Conservation (phyloP, 441 rosid genomes). For the Erodium texanum region DNA sequence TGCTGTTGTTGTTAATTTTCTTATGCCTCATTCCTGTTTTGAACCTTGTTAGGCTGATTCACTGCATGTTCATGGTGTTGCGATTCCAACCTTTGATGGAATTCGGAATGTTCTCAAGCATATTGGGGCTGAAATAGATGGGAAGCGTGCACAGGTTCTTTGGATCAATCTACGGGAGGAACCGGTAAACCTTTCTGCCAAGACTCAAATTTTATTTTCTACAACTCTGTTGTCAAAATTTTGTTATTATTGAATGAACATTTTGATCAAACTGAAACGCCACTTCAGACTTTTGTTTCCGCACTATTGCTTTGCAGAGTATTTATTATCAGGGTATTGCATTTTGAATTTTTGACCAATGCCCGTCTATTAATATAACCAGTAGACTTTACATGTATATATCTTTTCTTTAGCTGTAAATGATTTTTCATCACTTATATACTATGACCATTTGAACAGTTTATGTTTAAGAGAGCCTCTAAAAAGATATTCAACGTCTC, state of each 20-base stretch:
- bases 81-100: conserved; percentile 81
- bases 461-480: background rate
- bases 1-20: background rate
- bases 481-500: background rate
- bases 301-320: background rate
- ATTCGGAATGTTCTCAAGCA: conserved; percentile 81
- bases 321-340: background rate
- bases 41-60: conserved; percentile 53
- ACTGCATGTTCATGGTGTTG: conserved; percentile 83
- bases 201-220: conserved; percentile 3
- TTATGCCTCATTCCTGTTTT: conserved; percentile 15
- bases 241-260: background rate
- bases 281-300: background rate
- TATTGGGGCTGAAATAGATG: conserved; percentile 62
- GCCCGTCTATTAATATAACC: no score
- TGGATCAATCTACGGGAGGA: conserved; percentile 98
- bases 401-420: background rate
- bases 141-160: conserved; percentile 49
- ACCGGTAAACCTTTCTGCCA: conserved; percentile 45
- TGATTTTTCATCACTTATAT: background rate
- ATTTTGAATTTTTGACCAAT: background rate
- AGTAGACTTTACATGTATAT: background rate
- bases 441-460: background rate
- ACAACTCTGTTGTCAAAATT: background rate
- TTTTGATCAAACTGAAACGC: background rate